A percentile compares a stretch with the other conserved stretches of the same genome.
Conservation (phyloP, 2,329 filamentous ascomycete species). For the Arthrobotrys conoides region DNA sequence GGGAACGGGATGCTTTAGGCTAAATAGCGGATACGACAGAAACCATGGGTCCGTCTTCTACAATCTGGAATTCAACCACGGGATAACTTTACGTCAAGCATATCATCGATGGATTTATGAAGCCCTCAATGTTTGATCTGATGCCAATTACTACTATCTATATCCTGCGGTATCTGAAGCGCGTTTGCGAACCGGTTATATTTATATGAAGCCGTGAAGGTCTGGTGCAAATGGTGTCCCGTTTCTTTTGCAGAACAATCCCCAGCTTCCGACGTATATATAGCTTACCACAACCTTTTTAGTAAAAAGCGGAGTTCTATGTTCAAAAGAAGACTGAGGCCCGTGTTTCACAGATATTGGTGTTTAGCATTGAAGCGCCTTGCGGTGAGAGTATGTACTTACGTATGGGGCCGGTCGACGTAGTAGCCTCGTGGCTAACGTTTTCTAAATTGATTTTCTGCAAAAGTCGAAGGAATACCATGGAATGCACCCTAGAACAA, state of each 20-base stretch:
- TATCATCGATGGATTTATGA: background rate
- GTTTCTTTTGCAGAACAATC: conserved; percentile 6
- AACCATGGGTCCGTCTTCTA: conserved; percentile 34
- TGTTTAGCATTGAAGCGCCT: conserved; percentile 10
- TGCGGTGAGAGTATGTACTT: background rate
- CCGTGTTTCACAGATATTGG: conserved; percentile 26
- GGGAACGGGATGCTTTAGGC: conserved; percentile 46
- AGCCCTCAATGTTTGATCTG: conserved; percentile 16
- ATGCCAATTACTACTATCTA: background rate
- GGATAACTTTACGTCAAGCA: background rate
- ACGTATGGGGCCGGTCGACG: too few relatives aligned
- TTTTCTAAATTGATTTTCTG: conserved; percentile 34
- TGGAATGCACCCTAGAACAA: conserved; percentile 28
- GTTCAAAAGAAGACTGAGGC: conserved; percentile 18
- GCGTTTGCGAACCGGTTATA: background rate
- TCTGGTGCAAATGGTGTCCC: background rate
- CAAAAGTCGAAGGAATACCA: conserved; percentile 28
- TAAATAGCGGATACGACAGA: conserved; percentile 35
- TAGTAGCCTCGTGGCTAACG: conserved; percentile 31
- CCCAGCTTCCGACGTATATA: background rate
- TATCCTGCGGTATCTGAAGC: conserved; percentile 4
- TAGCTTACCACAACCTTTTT: background rate
- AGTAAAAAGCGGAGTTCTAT: background rate
- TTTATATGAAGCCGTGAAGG: background rate
- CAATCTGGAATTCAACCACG: conserved; percentile 29